Percentiles rank a stretch among this genome's conserved stretches.
Evolutionary conservation across 768 basidiomycete genomes (phyloP).

Genomic region (Leccinum rimulosum): DNA sequence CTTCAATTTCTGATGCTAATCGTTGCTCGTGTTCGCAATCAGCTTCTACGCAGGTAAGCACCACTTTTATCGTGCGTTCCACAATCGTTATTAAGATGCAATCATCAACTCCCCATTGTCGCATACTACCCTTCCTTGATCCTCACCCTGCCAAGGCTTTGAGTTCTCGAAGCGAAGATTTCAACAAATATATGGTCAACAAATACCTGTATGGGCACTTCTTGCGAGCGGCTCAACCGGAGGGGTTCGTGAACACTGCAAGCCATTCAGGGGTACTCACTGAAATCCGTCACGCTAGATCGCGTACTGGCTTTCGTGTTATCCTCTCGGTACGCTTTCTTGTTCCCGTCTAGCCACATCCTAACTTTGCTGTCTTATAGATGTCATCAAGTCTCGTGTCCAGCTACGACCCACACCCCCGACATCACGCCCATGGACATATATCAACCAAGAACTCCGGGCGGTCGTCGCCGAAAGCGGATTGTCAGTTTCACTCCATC

Average conservation of each 20-base stretch:
- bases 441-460: constrained; percentile 71
- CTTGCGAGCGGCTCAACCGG: constrained; percentile 81
- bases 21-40: neutral
- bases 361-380: constrained; percentile 35
- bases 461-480: constrained; percentile 70
- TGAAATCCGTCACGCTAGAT: constrained; percentile 7
- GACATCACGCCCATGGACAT: constrained; percentile 66
- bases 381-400: constrained; percentile 89
- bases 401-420: constrained; percentile 79
- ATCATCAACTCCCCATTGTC: neutral
- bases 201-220: constrained; percentile 82
- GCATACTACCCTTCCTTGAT: neutral
- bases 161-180: constrained; percentile 88
- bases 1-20: neutral
- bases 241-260: constrained; percentile 50
- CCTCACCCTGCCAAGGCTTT: constrained; percentile 50
- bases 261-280: neutral
- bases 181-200: constrained; percentile 53
- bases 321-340: constrained; percentile 64
- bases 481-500: constrained; percentile 45
- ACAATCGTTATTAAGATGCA: neutral
- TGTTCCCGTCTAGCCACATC: neutral
- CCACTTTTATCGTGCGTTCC: neutral
- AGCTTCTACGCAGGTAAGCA: constrained; percentile 67
- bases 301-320: constrained; percentile 84